Evolutionary conservation across 2,329 filamentous ascomycete genomes (phyloP).

Genomic region (Tricladium varicosporioides): DNA sequence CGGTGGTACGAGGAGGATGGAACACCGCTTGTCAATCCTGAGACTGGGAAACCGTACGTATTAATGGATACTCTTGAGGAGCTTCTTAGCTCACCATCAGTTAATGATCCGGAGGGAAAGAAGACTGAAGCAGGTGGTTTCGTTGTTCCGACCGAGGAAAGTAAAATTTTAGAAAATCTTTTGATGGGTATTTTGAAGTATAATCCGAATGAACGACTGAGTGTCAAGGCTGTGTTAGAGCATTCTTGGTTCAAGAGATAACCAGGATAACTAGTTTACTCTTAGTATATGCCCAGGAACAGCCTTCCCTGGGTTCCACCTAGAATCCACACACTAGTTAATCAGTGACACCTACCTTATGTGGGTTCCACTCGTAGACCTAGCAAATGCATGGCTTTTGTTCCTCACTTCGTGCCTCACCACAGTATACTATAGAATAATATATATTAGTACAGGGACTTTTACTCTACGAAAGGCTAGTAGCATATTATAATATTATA

Average conservation of each 20-base stretch:
- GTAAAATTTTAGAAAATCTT: constrained; percentile 7
- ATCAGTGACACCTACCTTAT: too few species aligned
- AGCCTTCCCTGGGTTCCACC: too few species aligned
- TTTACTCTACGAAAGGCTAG: neutral
- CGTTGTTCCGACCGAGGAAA: constrained; percentile 7
- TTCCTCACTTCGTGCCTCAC: too few species aligned
- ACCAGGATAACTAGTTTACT: neutral
- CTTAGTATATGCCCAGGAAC: too few species aligned
- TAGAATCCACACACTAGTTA: too few species aligned
- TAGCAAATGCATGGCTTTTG: too few species aligned
- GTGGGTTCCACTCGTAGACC: too few species aligned
- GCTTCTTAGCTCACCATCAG: constrained; percentile 1
- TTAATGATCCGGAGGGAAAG: neutral
- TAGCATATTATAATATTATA: neutral
- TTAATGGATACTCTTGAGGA: constrained; percentile 5
- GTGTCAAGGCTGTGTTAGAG: constrained; percentile 5
- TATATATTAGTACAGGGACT: neutral
- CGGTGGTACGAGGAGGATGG: constrained; percentile 11
- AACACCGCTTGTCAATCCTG: constrained; percentile 5
- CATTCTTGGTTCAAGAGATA: constrained; percentile 10
- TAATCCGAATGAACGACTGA: constrained; percentile 11
- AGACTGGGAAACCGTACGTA: constrained; percentile 7
- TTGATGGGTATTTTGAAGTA: constrained; percentile 12
- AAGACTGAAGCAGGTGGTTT: constrained; percentile 6
- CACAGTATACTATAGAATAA: neutral